These are phyloP conservation scores for Neonectria neomacrospora DNA, from an alignment of 2,329 filamentous ascomycete species.

Conservation along the genomic window DNA sequence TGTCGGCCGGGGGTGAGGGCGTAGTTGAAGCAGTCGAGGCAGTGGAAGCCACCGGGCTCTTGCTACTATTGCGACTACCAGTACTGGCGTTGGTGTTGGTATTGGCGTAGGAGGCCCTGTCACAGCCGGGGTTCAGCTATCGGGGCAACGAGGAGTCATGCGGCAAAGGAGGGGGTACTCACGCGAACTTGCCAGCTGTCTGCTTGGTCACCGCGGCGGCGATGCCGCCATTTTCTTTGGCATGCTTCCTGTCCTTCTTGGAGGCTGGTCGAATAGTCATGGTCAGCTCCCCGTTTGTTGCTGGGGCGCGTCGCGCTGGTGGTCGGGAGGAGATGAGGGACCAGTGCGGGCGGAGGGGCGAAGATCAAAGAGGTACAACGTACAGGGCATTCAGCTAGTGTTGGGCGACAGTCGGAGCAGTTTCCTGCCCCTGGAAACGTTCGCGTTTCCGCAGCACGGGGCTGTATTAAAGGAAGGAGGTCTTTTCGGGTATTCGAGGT, in stretches of 20 bases:
- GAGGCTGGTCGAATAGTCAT: conserved; percentile 49
- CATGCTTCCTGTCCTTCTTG: conserved; percentile 67
- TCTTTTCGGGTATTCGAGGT: conserved; percentile 30
- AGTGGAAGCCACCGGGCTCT: conserved; percentile 43
- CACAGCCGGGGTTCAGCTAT: conserved; percentile 28
- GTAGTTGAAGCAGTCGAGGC: conserved; percentile 51
- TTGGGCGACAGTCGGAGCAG: conserved; percentile 46
- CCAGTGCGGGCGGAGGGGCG: conserved; percentile 30
- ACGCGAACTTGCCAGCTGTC: conserved; percentile 63
- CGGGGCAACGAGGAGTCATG: conserved; percentile 44
- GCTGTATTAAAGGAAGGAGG: conserved; percentile 10
- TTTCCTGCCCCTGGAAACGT: conserved; percentile 46
- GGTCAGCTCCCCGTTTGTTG: conserved; percentile 35
- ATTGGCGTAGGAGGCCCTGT: conserved; percentile 43
- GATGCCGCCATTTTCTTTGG: conserved; percentile 64
- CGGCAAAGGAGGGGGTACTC: conserved; percentile 48
- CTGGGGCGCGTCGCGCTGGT: conserved; percentile 31
- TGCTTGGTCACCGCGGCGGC: conserved; percentile 65
- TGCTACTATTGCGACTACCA: conserved; percentile 47
- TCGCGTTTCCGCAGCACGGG: conserved; percentile 46
- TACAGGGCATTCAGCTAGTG: conserved; percentile 53
- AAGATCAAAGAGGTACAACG: conserved; percentile 37
- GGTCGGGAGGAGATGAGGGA: conserved; percentile 25
- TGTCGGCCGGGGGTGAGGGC: conserved; percentile 57
- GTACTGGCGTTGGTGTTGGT: conserved; percentile 43